These are phyloP conservation scores for Solanum dulcamara DNA, from an alignment of 257 asterid species.

Conservation along the genomic window DNA sequence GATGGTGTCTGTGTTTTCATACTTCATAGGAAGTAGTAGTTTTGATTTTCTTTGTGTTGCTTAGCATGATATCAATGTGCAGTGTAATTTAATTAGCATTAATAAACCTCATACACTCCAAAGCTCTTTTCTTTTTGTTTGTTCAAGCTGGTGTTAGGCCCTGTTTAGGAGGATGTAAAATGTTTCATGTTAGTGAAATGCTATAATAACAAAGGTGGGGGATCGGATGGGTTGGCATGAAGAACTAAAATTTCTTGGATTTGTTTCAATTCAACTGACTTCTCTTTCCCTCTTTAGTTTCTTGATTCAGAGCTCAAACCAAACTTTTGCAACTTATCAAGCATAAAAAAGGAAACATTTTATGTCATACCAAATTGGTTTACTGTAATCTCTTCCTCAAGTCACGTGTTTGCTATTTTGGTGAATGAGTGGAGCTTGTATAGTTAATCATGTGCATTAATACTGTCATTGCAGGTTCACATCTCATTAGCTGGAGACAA, in stretches of 20 bases:
- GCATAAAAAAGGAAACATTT: background rate
- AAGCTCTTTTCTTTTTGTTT: background rate
- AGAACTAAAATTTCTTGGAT: background rate
- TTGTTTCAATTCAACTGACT: background rate
- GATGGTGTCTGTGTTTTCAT: background rate
- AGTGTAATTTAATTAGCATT: background rate
- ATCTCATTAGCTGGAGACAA: slow-evolving; percentile 80
- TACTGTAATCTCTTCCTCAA: background rate
- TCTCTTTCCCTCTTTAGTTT: background rate
- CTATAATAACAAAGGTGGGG: background rate
- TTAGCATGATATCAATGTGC: background rate
- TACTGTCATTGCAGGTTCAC: slow-evolving; percentile 53
- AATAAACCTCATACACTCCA: background rate
- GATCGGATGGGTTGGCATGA: background rate
- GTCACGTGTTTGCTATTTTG: background rate
- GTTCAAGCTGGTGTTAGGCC: background rate
- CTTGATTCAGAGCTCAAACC: background rate
- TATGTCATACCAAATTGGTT: background rate
- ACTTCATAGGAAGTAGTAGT: background rate
- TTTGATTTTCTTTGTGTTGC: background rate
- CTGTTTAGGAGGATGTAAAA: background rate
- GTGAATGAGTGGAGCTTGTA: background rate
- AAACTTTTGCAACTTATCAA: background rate
- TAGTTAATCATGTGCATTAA: background rate
- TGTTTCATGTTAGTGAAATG: background rate